Percentiles rank a stretch among this genome's conserved stretches.
Evolutionary conservation across 768 basidiomycete genomes (phyloP).

Genomic region (Tricholoma terreum): DNA sequence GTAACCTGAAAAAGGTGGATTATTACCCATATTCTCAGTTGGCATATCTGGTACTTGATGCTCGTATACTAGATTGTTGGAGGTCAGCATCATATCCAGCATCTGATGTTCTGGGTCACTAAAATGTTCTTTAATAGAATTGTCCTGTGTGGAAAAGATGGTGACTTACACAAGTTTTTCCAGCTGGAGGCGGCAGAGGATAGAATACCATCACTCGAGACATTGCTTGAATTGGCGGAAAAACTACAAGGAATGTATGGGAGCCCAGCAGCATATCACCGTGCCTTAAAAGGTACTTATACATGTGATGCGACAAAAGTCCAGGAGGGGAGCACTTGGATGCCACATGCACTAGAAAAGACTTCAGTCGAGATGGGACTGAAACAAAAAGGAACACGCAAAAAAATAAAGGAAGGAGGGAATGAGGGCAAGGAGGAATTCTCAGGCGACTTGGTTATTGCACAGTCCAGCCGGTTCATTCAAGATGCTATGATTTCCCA

Average conservation of each 20-base stretch:
- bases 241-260: not conserved
- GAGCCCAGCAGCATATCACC: not conserved
- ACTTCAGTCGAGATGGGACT: not conserved
- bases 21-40: conserved; percentile 25
- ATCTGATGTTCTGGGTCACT: too few species aligned
- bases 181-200: not conserved
- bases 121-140: too few species aligned
- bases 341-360: not conserved
- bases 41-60: conserved; percentile 23
- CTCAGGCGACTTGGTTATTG: conserved; percentile 22
- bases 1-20: conserved; percentile 33
- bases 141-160: not conserved
- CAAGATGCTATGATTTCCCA: conserved; percentile 21
- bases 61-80: conserved; percentile 33
- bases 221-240: not conserved
- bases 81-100: conserved; percentile 13
- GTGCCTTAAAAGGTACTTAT: not conserved
- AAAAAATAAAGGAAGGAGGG: not conserved
- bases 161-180: not conserved
- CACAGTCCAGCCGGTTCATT: conserved; percentile 22
- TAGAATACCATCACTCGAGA: not conserved
- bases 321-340: not conserved
- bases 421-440: not conserved
- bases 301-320: not conserved
- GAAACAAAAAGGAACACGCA: not conserved